Conservation (phyloP, 768 basidiomycete species). For the Grammothele lineata region DNA sequence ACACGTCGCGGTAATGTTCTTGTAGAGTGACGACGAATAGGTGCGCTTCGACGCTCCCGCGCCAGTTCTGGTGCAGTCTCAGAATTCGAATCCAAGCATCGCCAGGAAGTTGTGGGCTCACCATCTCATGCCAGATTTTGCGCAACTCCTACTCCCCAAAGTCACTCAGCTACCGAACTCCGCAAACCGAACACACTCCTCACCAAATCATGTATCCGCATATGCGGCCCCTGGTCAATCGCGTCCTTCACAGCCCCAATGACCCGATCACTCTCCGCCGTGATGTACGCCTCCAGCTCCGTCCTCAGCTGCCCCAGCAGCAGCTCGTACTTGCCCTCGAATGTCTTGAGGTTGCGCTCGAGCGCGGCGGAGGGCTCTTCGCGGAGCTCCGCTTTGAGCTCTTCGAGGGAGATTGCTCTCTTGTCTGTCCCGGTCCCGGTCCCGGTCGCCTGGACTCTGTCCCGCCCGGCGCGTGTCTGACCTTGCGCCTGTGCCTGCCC, state of each 20-base stretch:
- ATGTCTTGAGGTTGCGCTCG: constrained; percentile 35
- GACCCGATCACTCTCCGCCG: constrained; percentile 35
- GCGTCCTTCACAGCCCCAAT: constrained; percentile 31
- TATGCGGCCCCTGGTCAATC: constrained; percentile 36
- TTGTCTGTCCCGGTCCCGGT: neutral
- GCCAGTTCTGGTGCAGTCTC: constrained; percentile 37
- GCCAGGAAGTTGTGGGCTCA: constrained; percentile 14
- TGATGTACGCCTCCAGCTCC: constrained; percentile 22
- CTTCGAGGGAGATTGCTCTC: neutral
- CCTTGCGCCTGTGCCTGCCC: neutral
- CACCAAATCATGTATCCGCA: constrained; percentile 37
- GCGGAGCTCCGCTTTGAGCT: neutral
- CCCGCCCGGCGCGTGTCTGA: neutral
- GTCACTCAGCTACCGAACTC: neutral
- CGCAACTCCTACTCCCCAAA: constrained; percentile 36
- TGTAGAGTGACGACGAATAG: constrained; percentile 40
- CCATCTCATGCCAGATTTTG: constrained; percentile 53
- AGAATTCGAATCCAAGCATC: neutral
- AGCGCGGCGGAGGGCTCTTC: constrained; percentile 28
- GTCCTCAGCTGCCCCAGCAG: constrained; percentile 31
- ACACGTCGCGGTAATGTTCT: constrained; percentile 31
- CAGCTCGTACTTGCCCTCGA: constrained; percentile 43
- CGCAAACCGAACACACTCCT: constrained; percentile 8
- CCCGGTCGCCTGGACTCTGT: neutral
- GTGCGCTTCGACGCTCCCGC: constrained; percentile 47